A percentile compares a stretch with the other conserved stretches of the same genome.
These are phyloP conservation scores for Cryphonectria nitschkei DNA, from an alignment of 2,329 filamentous ascomycete genomes.

Conservation along the genomic window DNA sequence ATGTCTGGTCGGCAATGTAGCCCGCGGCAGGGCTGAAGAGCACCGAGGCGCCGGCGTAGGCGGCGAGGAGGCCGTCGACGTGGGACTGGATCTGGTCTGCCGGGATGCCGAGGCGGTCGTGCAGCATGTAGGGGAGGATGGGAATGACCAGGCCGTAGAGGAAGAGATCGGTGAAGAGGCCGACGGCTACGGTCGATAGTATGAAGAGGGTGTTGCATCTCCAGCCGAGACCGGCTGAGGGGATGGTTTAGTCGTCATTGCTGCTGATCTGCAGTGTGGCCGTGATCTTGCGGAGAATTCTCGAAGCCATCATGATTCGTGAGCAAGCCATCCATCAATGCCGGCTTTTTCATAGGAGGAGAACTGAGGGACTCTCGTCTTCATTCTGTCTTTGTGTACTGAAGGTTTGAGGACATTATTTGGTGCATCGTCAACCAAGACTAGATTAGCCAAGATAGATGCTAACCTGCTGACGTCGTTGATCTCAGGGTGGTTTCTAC, in stretches of 20 bases:
- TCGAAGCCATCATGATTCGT: conserved; percentile 12
- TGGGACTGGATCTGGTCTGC: conserved; percentile 53
- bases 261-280: conserved; percentile 20
- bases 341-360: background rate
- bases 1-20: conserved; percentile 56
- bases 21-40: conserved; percentile 56
- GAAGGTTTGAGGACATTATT: too few species aligned
- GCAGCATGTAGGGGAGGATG: conserved; percentile 60
- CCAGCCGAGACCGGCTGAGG: conserved; percentile 40
- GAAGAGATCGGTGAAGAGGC: conserved; percentile 62
- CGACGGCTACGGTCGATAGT: conserved; percentile 57
- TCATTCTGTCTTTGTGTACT: background rate
- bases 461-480: conserved; percentile 11
- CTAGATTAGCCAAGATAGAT: background rate
- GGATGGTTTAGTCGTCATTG: conserved; percentile 14
- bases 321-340: background rate
- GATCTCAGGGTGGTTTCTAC: background rate
- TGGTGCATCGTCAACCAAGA: background rate
- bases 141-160: conserved; percentile 63
- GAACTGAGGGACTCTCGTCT: background rate
- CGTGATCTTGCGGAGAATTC: conserved; percentile 7
- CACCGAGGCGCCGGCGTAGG: conserved; percentile 57
- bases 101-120: conserved; percentile 52
- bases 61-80: conserved; percentile 56
- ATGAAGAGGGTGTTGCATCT: conserved; percentile 65